Conservation (phyloP, 768 basidiomycete genomes). For the Leccinum disarticulatum region DNA sequence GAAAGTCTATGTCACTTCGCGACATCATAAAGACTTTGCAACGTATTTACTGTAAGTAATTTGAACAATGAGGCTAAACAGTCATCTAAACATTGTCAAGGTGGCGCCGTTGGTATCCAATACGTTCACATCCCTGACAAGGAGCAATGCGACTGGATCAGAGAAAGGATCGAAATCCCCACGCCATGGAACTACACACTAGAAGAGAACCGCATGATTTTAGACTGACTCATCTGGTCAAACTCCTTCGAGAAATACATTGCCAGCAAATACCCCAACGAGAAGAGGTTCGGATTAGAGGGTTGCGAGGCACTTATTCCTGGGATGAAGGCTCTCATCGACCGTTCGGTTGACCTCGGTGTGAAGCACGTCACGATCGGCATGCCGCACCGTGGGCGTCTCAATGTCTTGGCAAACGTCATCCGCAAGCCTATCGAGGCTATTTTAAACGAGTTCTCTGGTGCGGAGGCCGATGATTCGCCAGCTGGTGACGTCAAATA, state of each 20-base stretch:
- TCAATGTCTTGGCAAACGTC: conserved; percentile 97
- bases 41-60: conserved; percentile 86
- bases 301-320: conserved; percentile 97
- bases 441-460: conserved; percentile 95
- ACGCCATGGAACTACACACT: conserved; percentile 97
- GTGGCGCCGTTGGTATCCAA: conserved; percentile 85
- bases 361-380: conserved; percentile 96
- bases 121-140: conserved; percentile 97
- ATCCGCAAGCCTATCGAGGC: conserved; percentile 98
- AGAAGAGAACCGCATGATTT: conserved; percentile 98
- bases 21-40: conserved; percentile 90
- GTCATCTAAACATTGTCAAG: conserved; percentile 38
- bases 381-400: conserved; percentile 98
- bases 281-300: conserved; percentile 98
- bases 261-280: conserved; percentile 97
- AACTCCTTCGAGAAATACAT: conserved; percentile 99
- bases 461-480: conserved; percentile 67
- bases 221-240: conserved; percentile 99
- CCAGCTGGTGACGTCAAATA: conserved; percentile 99
- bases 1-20: conserved; percentile 82
- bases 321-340: conserved; percentile 99
- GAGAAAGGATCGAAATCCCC: conserved; percentile 92
- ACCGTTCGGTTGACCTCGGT: conserved; percentile 95
- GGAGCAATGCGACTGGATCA: conserved; percentile 99
- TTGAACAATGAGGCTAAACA: background rate